Conservation (phyloP, 345 rosid genomes). For the Erysimum cheiranthoides region DNA sequence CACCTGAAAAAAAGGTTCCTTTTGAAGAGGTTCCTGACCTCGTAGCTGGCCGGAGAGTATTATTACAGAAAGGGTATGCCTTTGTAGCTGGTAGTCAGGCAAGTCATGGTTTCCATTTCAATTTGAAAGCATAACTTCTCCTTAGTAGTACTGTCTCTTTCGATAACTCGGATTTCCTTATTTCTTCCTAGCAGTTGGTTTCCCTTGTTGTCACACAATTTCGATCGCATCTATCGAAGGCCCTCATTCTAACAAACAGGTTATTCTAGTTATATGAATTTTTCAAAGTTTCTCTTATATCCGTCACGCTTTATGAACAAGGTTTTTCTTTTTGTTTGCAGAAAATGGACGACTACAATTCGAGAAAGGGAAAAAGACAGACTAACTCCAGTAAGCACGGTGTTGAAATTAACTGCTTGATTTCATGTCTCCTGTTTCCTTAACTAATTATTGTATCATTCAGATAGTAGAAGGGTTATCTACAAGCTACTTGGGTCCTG, state of each 20-base stretch:
- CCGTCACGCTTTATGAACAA: background rate
- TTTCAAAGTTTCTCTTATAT: constrained; percentile 15
- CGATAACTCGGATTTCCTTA: constrained; percentile 8
- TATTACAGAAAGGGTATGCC: constrained; percentile 72
- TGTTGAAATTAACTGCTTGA: background rate
- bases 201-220: constrained; percentile 84
- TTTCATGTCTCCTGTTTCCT: background rate
- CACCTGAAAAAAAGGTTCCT: constrained; percentile 67
- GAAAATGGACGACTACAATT: constrained; percentile 85
- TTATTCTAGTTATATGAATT: constrained; percentile 38
- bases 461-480: constrained; percentile 86
- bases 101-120: constrained; percentile 23
- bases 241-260: constrained; percentile 89
- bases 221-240: constrained; percentile 79
- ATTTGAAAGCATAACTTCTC: constrained; percentile 26
- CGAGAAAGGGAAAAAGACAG: constrained; percentile 91
- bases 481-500: constrained; percentile 86
- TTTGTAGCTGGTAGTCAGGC: constrained; percentile 91
- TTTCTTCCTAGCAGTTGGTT: constrained; percentile 59
- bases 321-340: constrained; percentile 47
- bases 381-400: constrained; percentile 73
- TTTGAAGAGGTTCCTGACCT: constrained; percentile 98
- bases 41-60: constrained; percentile 80
- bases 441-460: constrained; percentile 21
- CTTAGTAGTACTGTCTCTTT: background rate